Evolutionary conservation across 176 grass and related monocot genomes (phyloP), one percentile per base, ranked within the genome.

Genomic region (bread wheat (Triticum aestivum)): DNA sequence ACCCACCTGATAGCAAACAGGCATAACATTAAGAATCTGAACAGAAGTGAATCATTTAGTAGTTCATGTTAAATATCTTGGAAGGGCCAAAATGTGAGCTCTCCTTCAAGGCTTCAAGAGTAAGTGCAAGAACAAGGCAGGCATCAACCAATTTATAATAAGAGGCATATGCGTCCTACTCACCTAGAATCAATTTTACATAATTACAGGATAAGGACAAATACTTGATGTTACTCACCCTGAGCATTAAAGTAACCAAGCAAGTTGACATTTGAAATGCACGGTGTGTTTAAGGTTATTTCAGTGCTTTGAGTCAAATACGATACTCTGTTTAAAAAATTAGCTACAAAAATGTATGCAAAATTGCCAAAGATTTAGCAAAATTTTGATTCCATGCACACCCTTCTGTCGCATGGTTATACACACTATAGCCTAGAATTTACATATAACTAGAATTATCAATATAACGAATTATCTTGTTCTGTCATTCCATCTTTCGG

Each of bases 1-100:
- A 99, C 92, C 94, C 97, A 99, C 89, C 92, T 99, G 74, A 77
- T 84, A 80, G 69, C 44, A 71, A 23, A 34, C 49, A 85, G 6
- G 35, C 47, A 81, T 77, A 37, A 82, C 63, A 56, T 33, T 45
- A 74, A 80, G 37, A 11, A 67, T 81, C 33, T 32, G 1, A 18
- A 85, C 8, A 77, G 18, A 88, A 0, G 14, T 65, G 42, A 77
- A 84, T 14, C 61, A 82, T 63, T 63, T 77, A 72, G 33, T 29
- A 42, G 15, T 44, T 54, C n/a, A 54, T 83, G 80, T 4, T 29
- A 56, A 79, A 66, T 7, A 59, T 71, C 44, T 10, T 65, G n/a
- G 65, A 64, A 24, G 56, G 8, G 42, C 30, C 17, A 24, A 82
- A 75, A 61, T 74, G 62, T 54, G 0, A 54, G 14, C 51, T 26